These are phyloP conservation scores for Camellia oleifera DNA, from an alignment of 179 eudicot genomes.

Conservation along the genomic window DNA sequence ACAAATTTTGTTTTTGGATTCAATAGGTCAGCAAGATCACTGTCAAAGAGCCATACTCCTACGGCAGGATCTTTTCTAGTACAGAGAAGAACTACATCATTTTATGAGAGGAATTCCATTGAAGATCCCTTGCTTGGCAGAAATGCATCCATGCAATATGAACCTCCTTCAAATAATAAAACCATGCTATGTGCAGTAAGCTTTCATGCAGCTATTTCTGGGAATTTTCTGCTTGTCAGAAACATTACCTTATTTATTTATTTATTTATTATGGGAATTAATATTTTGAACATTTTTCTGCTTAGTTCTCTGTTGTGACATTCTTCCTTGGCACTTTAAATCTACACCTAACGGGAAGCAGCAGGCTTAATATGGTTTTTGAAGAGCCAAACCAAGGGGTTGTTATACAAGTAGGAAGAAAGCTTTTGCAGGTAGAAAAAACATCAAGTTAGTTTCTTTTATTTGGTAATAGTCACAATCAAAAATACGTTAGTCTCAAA, in stretches of 20 bases:
- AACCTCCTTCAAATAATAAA: constrained; percentile 44
- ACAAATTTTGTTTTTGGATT: neutral
- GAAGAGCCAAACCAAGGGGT: constrained; percentile 26
- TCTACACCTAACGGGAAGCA: constrained; percentile 24
- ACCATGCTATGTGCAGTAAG: constrained; percentile 69
- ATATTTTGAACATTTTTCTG: neutral
- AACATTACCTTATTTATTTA: neutral
- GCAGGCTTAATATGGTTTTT: constrained; percentile 20
- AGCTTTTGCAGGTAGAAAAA: constrained; percentile 54
- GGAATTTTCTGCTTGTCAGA: constrained; percentile 2
- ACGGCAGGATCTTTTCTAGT: constrained; percentile 40
- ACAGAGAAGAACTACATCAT: constrained; percentile 30
- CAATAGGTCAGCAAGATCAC: constrained; percentile 78
- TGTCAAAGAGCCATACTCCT: constrained; percentile 63
- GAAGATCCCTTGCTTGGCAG: constrained; percentile 62
- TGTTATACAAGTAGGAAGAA: constrained; percentile 41
- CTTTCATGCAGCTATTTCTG: constrained; percentile 12
- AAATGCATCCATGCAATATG: constrained; percentile 30
- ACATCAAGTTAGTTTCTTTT: neutral
- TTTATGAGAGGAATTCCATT: constrained; percentile 25
- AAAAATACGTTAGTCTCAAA: neutral
- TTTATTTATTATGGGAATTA: neutral
- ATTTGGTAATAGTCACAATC: neutral
- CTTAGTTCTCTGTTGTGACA: constrained; percentile 49
- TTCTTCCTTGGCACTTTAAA: constrained; percentile 42